phyloP scores from a whole-genome alignment of 2,329 filamentous ascomycete species.

The Colletotrichum gigasporum region DNA sequence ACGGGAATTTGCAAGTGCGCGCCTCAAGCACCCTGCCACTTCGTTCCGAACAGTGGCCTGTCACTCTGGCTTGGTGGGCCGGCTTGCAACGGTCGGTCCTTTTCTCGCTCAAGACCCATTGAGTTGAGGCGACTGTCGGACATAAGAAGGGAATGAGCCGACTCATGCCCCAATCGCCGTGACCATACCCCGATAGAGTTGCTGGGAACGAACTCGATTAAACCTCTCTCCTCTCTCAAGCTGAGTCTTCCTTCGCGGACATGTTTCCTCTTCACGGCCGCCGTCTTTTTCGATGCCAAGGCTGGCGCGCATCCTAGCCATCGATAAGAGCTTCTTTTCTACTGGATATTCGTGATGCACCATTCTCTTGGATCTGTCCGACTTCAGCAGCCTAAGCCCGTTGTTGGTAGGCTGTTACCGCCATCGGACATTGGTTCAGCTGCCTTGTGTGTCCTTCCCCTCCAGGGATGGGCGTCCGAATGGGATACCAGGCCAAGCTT shows the following conservation, averaged over 20 bases:
- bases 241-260: too few relatives aligned
- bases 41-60: conserved; percentile 4
- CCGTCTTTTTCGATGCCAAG: too few relatives aligned
- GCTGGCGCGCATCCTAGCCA: too few relatives aligned
- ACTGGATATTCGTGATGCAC: too few relatives aligned
- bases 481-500: too few relatives aligned
- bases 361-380: too few relatives aligned
- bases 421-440: too few relatives aligned
- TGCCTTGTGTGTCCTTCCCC: background rate
- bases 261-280: too few relatives aligned
- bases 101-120: conserved; percentile 2
- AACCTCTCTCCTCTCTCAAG: too few relatives aligned
- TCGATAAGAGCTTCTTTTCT: too few relatives aligned
- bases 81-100: conserved; percentile 24
- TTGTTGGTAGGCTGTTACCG: background rate
- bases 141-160: conserved; percentile 12
- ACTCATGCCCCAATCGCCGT: conserved; percentile 5
- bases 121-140: conserved; percentile 20
- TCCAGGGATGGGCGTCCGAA: background rate
- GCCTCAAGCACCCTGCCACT: background rate
- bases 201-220: background rate
- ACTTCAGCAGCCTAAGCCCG: too few relatives aligned
- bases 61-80: conserved; percentile 13
- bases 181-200: background rate
- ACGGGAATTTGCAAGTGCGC: conserved; percentile 31